Evolutionary conservation across 768 basidiomycete genomes (phyloP).

Genomic region (Lactifluus subvellereus): DNA sequence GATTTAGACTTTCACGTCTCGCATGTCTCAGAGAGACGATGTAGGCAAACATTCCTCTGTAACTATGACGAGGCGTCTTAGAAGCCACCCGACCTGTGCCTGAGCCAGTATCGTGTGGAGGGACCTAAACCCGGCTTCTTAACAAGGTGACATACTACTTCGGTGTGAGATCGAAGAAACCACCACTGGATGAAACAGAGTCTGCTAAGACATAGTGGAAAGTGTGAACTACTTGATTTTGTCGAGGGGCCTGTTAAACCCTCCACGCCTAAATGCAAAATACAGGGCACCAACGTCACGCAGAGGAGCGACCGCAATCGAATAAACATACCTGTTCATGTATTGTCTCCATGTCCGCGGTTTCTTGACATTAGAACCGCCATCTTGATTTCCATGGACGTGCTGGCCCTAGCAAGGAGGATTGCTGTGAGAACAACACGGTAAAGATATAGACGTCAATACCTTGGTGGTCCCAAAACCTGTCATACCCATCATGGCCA

Average conservation of each 20-base stretch:
- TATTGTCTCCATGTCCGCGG: conserved; percentile 94
- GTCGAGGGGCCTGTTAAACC: conserved; percentile 90
- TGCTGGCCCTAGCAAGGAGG: conserved; percentile 55
- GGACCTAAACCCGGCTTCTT: too few relatives aligned
- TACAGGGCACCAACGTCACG: not conserved
- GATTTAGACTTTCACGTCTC: conserved; percentile 13
- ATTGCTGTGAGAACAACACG: not conserved
- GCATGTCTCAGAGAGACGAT: not conserved
- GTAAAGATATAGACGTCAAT: conserved; percentile 14
- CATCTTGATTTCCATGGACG: conserved; percentile 80
- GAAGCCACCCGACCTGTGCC: too few relatives aligned
- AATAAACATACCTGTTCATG: conserved; percentile 74
- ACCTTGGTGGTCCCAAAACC: conserved; percentile 93
- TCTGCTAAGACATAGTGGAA: not conserved
- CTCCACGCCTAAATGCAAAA: conserved; percentile 53
- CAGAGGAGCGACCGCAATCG: conserved; percentile 14
- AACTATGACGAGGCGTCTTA: not conserved
- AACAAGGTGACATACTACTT: too few relatives aligned
- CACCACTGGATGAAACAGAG: too few relatives aligned
- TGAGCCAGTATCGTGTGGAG: too few relatives aligned
- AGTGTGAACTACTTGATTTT: conserved; percentile 68
- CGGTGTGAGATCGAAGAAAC: too few relatives aligned
- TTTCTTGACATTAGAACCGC: conserved; percentile 63
- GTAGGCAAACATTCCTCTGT: not conserved
- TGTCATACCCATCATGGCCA: conserved; percentile 81